These are phyloP conservation scores for Chrysoporthe cubensis DNA, from an alignment of 2,329 filamentous ascomycete species.

Conservation along the genomic window DNA sequence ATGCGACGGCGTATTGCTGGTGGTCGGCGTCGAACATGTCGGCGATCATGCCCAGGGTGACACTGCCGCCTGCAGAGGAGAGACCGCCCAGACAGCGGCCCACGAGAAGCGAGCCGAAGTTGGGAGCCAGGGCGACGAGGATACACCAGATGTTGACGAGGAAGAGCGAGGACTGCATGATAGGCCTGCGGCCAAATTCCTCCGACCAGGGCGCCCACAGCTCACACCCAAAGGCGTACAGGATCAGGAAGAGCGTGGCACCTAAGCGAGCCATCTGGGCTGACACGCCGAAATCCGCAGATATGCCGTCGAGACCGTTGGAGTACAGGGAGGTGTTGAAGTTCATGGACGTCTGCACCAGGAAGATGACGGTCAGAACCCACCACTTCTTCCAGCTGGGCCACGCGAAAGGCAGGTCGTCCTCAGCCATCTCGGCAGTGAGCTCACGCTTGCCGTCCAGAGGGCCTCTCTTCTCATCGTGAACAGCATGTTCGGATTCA, in stretches of 20 bases:
- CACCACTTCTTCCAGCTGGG: slow-evolving; percentile 69
- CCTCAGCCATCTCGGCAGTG: slow-evolving; percentile 64
- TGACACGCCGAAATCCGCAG: slow-evolving; percentile 69
- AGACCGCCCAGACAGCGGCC: slow-evolving; percentile 73
- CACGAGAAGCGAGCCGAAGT: slow-evolving; percentile 71
- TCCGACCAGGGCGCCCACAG: slow-evolving; percentile 89
- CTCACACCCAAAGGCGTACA: slow-evolving; percentile 86
- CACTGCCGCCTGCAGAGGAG: slow-evolving; percentile 72
- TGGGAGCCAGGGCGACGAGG: slow-evolving; percentile 72
- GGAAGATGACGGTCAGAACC: slow-evolving; percentile 73
- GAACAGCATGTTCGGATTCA: slow-evolving; percentile 9
- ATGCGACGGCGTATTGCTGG: slow-evolving; percentile 77
- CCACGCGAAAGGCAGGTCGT: slow-evolving; percentile 67
- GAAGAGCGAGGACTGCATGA: slow-evolving; percentile 73
- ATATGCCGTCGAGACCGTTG: slow-evolving; percentile 68
- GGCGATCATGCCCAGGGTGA: slow-evolving; percentile 75
- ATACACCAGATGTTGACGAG: slow-evolving; percentile 80
- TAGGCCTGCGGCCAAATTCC: slow-evolving; percentile 76
- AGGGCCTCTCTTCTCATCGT: slow-evolving; percentile 19
- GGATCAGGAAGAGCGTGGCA: slow-evolving; percentile 76
- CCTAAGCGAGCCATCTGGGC: slow-evolving; percentile 71
- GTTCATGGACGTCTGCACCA: slow-evolving; percentile 78
- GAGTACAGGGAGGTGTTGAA: slow-evolving; percentile 78
- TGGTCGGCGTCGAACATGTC: slow-evolving; percentile 72
- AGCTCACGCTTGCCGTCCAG: slow-evolving; percentile 40